Base-by-base conservation (phyloP, 495 filamentous ascomycete species). In the Apodospora peruviana region DNA sequence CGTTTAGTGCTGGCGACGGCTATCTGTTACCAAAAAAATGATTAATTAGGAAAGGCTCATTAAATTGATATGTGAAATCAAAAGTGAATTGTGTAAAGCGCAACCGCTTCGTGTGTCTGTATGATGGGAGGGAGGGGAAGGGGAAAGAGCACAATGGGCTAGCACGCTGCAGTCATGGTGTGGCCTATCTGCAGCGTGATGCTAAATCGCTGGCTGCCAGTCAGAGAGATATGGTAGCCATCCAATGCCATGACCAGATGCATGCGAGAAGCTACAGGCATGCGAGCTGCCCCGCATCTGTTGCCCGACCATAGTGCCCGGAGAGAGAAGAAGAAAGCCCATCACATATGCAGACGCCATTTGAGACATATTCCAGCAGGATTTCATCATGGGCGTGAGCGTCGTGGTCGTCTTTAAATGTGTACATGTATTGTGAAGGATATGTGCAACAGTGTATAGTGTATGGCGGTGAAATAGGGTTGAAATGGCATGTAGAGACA, bases 11-110 rank as follows among this genome's bases (percentile, higher is more conserved):
- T 42, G 61, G 58, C 53, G 66, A 40, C 56, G 64, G 7, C 14
- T 14, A 24, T 69, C 66, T 69, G 54, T 69, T 57, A 66, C 62
- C 58, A 50, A 52, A 18, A 21, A 45, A 45, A 38, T 17, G 47
- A 34, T 45, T 45, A 45, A 45, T 45, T 21, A 45, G 18, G 24
- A 67, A 62, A 59, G 66, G 60, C 53, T 51, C 58, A 36, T 32
- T 32, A 32, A 32, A 32, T 32, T 32, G 7, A 14, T 50, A 48
- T 53, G 53, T 50, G 41, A 48, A 34, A 18, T 16, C 27, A 7
- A 7, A 25, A 54, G 16, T 57, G 44, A 44, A 58, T 50, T 51
- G 55, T 43, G 43, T 47, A 55, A 45, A 32, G n/a, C 14, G 24
- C 27, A n/a, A 37, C 16, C n/a, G n/a, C 17, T 40, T 21, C 44